Evolutionary conservation across 306 rosid genomes (phyloP), one percentile per base, ranked within the genome.

Genomic region (Spatholobus suberectus): DNA sequence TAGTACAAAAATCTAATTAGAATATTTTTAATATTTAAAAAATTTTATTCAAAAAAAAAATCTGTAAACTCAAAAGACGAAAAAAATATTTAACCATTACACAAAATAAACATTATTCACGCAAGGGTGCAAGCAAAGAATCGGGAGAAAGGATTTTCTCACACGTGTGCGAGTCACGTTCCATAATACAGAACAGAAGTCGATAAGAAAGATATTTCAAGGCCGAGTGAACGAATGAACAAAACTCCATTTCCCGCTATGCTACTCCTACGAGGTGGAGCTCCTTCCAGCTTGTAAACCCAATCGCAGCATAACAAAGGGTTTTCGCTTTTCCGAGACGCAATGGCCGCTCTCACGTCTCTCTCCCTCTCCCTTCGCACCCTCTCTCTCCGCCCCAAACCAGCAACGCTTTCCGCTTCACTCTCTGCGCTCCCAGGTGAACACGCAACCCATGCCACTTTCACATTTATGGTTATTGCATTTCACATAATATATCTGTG

Each of bases 291-390:
- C 41, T 34, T 10, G 27, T 20, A 20, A 54, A 20, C 5, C 27
- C 32, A 29, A 29, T 29, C 32, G 32, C 32, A 29, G 32, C 32
- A 29, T 1, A 29, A 1, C 1, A 54, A 54, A 51, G 52, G 55
- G 21, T 49, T 49, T 49, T 49, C 55, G 55, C 55, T 49, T 17
- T 43, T 43, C 55, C 8, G 7, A 15, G 1, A 15, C 55, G 61
- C 6, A 29, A 63, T 63, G 70, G 8, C 70, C 21, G 43, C 70
- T 32, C 70, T 63, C 43, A 2, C 43, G 0, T 32, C 70, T 14
- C 70, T 63, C 13, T 63, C 70, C 41, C 43, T 63, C 70, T 63
- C 70, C 32, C 70, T 63, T 10, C 70, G 41, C 18, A 7, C 69
- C 1, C 13, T 63, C 70, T 17, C 43, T 8, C 70, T 63, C 70